Conservation (phyloP, 2,329 filamentous ascomycete genomes). For the Colletotrichum orbiculare region DNA sequence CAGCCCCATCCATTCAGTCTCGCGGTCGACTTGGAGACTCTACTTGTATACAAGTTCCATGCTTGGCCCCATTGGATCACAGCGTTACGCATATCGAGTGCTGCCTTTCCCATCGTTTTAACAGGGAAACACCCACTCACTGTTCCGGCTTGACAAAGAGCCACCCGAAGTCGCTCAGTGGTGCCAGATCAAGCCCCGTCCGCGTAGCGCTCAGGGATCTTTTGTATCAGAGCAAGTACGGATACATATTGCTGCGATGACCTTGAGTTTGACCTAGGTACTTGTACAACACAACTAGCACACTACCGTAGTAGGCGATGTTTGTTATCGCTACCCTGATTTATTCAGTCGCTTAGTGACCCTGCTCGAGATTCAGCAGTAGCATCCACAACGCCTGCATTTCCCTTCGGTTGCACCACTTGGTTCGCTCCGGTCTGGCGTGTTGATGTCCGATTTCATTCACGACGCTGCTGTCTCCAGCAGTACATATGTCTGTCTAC, state of each 20-base stretch:
- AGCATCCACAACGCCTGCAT: constrained; percentile 22
- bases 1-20: constrained; percentile 11
- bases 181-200: background rate
- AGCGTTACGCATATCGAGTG: constrained; percentile 22
- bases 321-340: constrained; percentile 2
- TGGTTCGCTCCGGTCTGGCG: background rate
- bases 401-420: constrained; percentile 2
- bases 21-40: background rate
- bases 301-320: no score
- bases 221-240: no score
- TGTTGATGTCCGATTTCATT: no score
- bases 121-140: constrained; percentile 31
- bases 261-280: no score
- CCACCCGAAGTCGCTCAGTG: background rate
- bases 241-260: no score
- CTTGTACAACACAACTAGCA: no score
- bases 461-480: no score
- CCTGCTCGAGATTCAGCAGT: no score
- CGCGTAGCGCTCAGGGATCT: background rate
- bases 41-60: constrained; percentile 22
- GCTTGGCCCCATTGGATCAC: constrained; percentile 32
- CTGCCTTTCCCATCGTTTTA: constrained; percentile 23
- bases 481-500: no score
- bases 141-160: constrained; percentile 34
- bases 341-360: background rate